These are phyloP conservation scores for Saccharata proteae DNA, from an alignment of 2,329 filamentous ascomycete species.

Conservation along the genomic window DNA sequence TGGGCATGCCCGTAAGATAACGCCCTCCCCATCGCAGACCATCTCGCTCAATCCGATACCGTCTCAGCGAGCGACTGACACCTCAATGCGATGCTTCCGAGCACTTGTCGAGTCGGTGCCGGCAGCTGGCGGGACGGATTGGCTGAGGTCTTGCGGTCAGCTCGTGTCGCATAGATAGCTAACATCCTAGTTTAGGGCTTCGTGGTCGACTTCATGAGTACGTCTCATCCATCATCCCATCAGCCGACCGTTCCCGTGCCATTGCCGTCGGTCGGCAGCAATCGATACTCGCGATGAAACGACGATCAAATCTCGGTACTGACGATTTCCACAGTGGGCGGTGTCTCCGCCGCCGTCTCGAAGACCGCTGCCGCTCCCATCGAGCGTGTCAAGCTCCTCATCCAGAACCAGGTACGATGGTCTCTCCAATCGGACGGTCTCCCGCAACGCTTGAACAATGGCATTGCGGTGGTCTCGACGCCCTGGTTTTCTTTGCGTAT, in stretches of 20 bases:
- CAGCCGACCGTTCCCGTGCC: constrained; percentile 10
- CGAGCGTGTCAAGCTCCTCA: constrained; percentile 99
- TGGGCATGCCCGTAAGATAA: constrained; percentile 36
- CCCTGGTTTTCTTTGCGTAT: constrained; percentile 7
- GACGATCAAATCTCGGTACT: constrained; percentile 17
- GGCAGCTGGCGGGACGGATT: constrained; percentile 10
- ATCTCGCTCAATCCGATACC: background rate
- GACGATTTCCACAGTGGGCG: constrained; percentile 66
- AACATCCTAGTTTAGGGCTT: constrained; percentile 53
- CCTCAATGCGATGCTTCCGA: background rate
- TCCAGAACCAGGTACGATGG: constrained; percentile 97
- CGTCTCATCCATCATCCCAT: constrained; percentile 32
- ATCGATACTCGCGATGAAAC: constrained; percentile 3
- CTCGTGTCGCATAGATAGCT: constrained; percentile 9
- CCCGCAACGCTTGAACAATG: constrained; percentile 7
- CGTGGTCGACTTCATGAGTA: constrained; percentile 98
- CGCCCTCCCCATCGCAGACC: constrained; percentile 9
- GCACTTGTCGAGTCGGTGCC: background rate
- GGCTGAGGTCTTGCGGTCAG: constrained; percentile 16
- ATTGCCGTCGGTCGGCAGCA: constrained; percentile 16
- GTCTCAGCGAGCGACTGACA: background rate
- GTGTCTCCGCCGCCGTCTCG: constrained; percentile 99
- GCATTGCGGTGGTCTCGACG: constrained; percentile 9
- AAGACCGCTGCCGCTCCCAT: constrained; percentile 99
- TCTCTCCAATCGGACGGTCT: too few relatives aligned